Percentiles rank a stretch among this genome's conserved stretches.
phyloP scores from a whole-genome alignment of 148 eudicot genomes.

The Heliosperma pusillum region DNA sequence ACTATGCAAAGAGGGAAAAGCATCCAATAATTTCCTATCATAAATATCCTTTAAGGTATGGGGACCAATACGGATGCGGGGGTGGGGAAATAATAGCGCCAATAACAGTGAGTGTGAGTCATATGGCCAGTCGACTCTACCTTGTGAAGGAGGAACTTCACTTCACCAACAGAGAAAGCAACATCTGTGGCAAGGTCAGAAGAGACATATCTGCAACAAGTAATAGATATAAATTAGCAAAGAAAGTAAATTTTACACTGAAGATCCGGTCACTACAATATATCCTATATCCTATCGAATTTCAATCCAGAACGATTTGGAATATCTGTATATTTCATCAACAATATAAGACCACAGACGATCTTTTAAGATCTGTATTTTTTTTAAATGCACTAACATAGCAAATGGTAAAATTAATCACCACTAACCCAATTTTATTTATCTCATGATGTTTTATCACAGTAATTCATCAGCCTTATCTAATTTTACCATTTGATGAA shows the following conservation, averaged over 20 bases:
- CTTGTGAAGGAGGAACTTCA: constrained; percentile 70
- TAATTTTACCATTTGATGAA: background rate
- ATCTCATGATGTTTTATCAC: background rate
- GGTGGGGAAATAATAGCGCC: no score
- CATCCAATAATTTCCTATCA: no score
- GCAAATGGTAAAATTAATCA: no score
- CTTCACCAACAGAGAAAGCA: constrained; percentile 45
- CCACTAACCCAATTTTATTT: no score
- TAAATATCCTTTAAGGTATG: no score
- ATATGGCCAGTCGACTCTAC: constrained; percentile 24
- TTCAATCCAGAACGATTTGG: background rate
- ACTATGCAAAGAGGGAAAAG: no score
- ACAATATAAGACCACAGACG: no score
- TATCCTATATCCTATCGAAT: background rate
- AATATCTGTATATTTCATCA: no score
- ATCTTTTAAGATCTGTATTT: no score
- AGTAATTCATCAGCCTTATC: background rate
- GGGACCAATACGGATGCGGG: no score
- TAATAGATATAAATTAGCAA: background rate
- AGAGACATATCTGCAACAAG: constrained; percentile 50
- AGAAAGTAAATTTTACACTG: background rate
- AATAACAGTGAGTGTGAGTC: background rate
- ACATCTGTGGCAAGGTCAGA: constrained; percentile 75
- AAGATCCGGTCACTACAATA: background rate
- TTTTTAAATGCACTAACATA: no score